A percentile compares a stretch with the other conserved stretches of the same genome.
phyloP scores from a whole-genome alignment of 441 rosid species.

The Jatropha multifida region DNA sequence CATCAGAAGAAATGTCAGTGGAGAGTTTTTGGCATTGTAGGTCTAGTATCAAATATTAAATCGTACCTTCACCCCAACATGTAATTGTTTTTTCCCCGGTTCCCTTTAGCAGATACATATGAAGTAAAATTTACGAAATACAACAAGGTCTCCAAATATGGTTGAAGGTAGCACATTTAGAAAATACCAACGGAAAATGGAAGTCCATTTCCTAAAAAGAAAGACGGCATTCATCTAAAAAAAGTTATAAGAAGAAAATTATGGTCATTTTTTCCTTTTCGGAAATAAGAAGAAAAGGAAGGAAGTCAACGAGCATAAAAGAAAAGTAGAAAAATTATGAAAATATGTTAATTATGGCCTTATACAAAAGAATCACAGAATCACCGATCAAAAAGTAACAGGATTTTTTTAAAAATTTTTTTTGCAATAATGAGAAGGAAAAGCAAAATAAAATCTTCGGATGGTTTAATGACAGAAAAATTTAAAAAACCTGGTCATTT shows the following conservation, averaged over 20 bases:
- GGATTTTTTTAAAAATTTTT: no score
- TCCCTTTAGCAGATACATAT: no score
- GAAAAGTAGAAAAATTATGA: no score
- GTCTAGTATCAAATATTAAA: no score
- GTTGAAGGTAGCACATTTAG: not conserved
- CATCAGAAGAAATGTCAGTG: not conserved
- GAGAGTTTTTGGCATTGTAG: no score
- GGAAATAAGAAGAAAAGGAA: no score
- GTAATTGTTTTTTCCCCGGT: no score
- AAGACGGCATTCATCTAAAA: not conserved
- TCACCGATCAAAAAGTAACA: not conserved
- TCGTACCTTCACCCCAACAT: no score
- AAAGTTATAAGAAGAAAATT: not conserved
- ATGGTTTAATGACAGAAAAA: not conserved
- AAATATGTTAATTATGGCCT: not conserved
- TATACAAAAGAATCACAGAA: not conserved
- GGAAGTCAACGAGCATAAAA: not conserved
- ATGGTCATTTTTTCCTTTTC: not conserved
- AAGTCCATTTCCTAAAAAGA: not conserved
- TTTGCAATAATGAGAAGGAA: no score
- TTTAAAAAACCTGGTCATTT: constrained; percentile 32
- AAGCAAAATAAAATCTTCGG: not conserved
- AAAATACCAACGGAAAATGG: not conserved
- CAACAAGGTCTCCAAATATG: not conserved
- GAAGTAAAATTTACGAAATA: not conserved